Evolutionary conservation across 2,329 filamentous ascomycete species (phyloP), one percentile per base, ranked within the genome.

Genomic region (Xylariaceae sp.): DNA sequence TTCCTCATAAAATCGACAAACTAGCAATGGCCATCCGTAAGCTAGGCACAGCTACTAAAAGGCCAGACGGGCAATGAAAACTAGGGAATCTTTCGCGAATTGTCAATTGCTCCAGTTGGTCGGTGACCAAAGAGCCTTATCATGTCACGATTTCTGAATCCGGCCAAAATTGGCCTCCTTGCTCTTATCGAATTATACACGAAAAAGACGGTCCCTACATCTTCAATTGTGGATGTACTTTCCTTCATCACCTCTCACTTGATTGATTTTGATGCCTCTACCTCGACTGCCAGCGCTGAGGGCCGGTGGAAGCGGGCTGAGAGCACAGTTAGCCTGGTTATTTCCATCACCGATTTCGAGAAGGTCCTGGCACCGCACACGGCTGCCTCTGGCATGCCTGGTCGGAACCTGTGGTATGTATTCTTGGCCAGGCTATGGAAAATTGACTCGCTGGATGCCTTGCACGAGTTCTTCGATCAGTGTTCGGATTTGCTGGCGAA

Each of bases 101-200:
- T 18, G 2, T 40, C 19, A 20, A 32, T 48, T 7, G 16, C 5
- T 29, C n/a, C 20, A 20, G n/a, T 16, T 26, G 2, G 14, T 16
- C 10, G 14, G 29, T 40, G 16, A 19, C 9, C 6, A 37, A 18
- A 5, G 23, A 14, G 26, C 20, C 29, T 20, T 42, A 59, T 14
- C 50, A 96, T 93, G 88, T 83, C 88, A 66, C 89, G 89, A 54
- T 96, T 89, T 73, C 81, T 98, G 44, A 96, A 90, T n/a, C 90
- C 93, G 12, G 88, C 91, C 64, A 96, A 95, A 71, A 84, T 98
- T 64, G 88, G 89, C 68, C 81, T 97, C 20, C 82, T 98, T 52
- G 85, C 86, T 52, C 83, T 99, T 50, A 83, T 95, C 50, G 85
- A 91, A 66, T 81, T 97, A 51, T 98, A 99, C 74, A 85, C 85